Base-by-base conservation (phyloP, 208 protist genomes). In the Leishmania martiniquensis region DNA sequence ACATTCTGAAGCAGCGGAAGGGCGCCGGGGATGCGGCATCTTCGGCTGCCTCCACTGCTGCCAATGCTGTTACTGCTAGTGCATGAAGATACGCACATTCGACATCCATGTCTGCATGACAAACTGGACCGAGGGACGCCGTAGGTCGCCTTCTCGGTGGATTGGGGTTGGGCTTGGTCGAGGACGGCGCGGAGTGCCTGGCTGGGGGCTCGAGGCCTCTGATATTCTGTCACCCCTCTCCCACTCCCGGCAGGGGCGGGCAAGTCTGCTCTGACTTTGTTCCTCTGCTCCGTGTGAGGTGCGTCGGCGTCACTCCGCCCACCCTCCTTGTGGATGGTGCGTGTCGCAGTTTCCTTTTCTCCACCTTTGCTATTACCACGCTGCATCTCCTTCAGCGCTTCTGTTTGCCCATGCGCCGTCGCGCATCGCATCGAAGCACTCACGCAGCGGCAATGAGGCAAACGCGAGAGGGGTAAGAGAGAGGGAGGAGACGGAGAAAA, bases 1-100 rank as follows among this genome's bases (percentile, higher is more conserved):
- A 96, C 71, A 97, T 99, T 55, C 57, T 98, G 57, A 94, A 97
- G 88, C 60, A 95, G 77, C 89, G 87, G 45, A 72, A 72, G 49
- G 20, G 49, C 47, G 68, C 39, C 68, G 51, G 74, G 42, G n/a
- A 52, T 39, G 55, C 4, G 29, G 49, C 29, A 59, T 20, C 60
- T 15, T 45, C 63, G n/a, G 49, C 34, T n/a, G 52, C 60, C 75
- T n/a, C 42, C 49, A 42, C 75, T 39, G 74, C 62, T 45, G 32
- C 25, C 42, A 17, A 72, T n/a, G 29, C 49, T 34, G 47, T 49
- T 73, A n/a, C 54, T 72, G 67, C 74, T 75, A 60, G 55, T 72
- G 55, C 74, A 7, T 44, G 37, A 63, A 63, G 29, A 63, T 6
- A 29, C 13, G 57, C 57, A 32, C 12, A 29, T 7, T 25, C 5